These are phyloP conservation scores for Candida hispaniensis DNA, from an alignment of 805 yeast genomes.

Conservation along the genomic window DNA sequence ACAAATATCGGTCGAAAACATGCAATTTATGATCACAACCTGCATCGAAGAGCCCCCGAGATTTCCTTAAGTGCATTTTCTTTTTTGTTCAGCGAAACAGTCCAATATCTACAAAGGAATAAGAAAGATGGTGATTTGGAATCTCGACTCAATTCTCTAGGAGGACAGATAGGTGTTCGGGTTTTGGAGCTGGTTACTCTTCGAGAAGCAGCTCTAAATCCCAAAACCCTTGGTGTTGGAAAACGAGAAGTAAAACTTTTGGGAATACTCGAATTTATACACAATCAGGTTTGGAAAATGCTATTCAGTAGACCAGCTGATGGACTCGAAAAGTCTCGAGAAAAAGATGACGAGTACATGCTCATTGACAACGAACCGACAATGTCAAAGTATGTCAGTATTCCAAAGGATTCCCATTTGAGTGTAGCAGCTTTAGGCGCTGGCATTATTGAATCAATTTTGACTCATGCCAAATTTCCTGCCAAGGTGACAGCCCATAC, in stretches of 20 bases:
- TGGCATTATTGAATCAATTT: conserved; percentile 73
- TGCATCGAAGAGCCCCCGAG: conserved; percentile 54
- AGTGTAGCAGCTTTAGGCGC: conserved; percentile 79
- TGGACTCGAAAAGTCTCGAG: conserved; percentile 62
- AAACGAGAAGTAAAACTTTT: conserved; percentile 53
- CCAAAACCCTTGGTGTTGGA: conserved; percentile 30
- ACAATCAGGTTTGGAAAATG: conserved; percentile 60
- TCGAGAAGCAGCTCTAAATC: conserved; percentile 40
- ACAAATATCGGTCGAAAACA: too few relatives aligned
- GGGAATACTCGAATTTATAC: conserved; percentile 61
- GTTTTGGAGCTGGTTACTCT: conserved; percentile 56
- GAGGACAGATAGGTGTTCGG: conserved; percentile 68
- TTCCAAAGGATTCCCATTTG: conserved; percentile 68
- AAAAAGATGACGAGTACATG: conserved; percentile 61
- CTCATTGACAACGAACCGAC: conserved; percentile 67
- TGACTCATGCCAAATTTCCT: conserved; percentile 61
- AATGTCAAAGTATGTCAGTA: conserved; percentile 58
- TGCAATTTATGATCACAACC: conserved; percentile 55
- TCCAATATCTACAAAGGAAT: conserved; percentile 50
- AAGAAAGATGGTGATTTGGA: conserved; percentile 56
- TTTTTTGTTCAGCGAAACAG: conserved; percentile 58
- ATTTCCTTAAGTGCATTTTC: conserved; percentile 58
- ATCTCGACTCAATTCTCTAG: conserved; percentile 52
- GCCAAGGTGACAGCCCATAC: conserved; percentile 78
- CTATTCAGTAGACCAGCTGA: conserved; percentile 68